Base-by-base conservation (phyloP, 2,329 filamentous ascomycete species). In the Lasiodiplodia theobromae region DNA sequence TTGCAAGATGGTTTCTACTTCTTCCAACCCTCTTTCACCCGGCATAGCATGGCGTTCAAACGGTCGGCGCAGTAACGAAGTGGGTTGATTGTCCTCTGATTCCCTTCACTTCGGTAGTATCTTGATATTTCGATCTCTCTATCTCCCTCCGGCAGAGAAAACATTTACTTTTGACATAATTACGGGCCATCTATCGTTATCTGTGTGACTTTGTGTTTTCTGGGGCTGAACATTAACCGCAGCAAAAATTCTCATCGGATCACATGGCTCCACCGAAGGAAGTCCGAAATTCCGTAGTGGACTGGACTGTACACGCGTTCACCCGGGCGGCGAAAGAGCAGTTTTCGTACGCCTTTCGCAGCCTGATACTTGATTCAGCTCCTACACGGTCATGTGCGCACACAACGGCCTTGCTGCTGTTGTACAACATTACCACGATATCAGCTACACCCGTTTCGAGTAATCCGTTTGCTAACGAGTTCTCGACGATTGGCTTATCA, bases 41-140 rank as follows among this genome's bases (percentile, higher is more conserved):
- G 65, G 65, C 65, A 67, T 67, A 67, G 65, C 65, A 67, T 57
- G 65, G 65, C 28, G 65, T 67, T 67, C 34, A 14, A 16, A 47
- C 25, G 63, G 44, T 28, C 25, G 52, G 63, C 63, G 63, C 28
- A 66, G 63, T 34, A 31, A 66, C 21, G 49, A 54, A 66, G 52
- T 56, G 63, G 63, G 31, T 66, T 53, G 16, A 25, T 53, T 44
- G 12, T 38, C 23, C 8, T 8, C 18, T 7, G 49, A 21, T 54
- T 44, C 21, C 31, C 25, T 28, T 66, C 63, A 18, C 5, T 21
- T 66, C 51, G 63, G 52, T 66, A 54, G 37, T 28, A 12, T 31
- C 6, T 66, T 66, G 63, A 8, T 56, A 23, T 7, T 44, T 56
- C 21, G 25, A 31, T 66, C 14, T 54, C 51, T 66, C 31, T 66